phyloP scores from a whole-genome alignment of 148 eudicot species.

The Chenopodium suecicum region DNA sequence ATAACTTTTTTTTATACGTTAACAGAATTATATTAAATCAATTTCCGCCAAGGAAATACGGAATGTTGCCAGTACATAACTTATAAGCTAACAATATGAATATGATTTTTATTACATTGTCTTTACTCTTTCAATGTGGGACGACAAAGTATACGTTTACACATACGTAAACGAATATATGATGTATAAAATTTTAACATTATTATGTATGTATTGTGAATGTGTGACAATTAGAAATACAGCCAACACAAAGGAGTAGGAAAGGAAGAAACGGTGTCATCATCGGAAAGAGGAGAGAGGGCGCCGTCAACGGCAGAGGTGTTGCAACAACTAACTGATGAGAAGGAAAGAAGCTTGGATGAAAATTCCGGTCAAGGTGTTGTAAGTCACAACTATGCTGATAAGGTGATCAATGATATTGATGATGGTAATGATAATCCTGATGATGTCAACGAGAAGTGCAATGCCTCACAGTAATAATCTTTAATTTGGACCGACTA shows the following conservation, averaged over 20 bases:
- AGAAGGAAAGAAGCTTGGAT: slow-evolving; percentile 30
- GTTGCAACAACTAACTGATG: slow-evolving; percentile 25
- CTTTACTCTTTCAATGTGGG: neutral
- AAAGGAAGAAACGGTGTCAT: slow-evolving; percentile 9
- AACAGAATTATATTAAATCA: too few species aligned
- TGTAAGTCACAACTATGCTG: slow-evolving; percentile 32
- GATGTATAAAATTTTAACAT: neutral
- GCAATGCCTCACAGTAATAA: slow-evolving; percentile 26
- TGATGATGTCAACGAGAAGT: slow-evolving; percentile 9
- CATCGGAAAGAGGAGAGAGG: slow-evolving; percentile 36
- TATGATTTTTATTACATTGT: neutral
- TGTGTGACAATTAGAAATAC: slow-evolving; percentile 23
- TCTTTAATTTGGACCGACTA: slow-evolving; percentile 9
- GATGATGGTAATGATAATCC: neutral
- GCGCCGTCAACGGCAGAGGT: slow-evolving; percentile 46
- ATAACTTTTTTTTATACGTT: too few species aligned
- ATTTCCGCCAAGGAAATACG: too few species aligned
- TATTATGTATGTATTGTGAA: too few species aligned
- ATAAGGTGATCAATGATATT: slow-evolving; percentile 16
- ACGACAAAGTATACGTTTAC: too few species aligned
- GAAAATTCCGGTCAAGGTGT: slow-evolving; percentile 35
- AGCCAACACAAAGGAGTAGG: slow-evolving; percentile 23
- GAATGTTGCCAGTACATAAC: too few species aligned
- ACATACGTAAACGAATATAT: too few species aligned
- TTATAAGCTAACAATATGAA: too few species aligned